Base-by-base conservation (phyloP, 306 rosid species). In the Acacia melanoxylon region DNA sequence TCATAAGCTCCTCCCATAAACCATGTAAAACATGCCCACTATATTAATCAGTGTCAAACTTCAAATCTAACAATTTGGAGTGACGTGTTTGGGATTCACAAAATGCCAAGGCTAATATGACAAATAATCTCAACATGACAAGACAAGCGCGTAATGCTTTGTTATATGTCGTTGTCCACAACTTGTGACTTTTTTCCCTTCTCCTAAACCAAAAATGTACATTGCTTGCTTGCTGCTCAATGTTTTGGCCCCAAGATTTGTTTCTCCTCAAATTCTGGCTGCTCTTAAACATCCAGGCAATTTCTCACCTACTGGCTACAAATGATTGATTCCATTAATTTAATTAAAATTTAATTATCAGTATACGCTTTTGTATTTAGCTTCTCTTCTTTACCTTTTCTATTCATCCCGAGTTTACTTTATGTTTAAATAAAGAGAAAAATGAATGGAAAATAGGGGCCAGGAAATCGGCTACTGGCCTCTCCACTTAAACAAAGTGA, bases 161-260 rank as follows among this genome's bases (percentile, higher is more conserved):
- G 68, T 84, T 75, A 49, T 4, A 56, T 29, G 89, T 84, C 85
- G 22, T 56, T 65, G 33, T 77, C 85, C 48, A 52, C 77, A 78
- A 61, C 17, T 24, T 24, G 19, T 12, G 35, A 25, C 67, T 51
- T 16, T 49, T 22, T 11, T 56, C n/a, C 62, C 3, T 25, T n/a
- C n/a, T n/a, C 9, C 37, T 13, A 24, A 25, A 61, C 17, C 24
- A 52, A 25, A 13, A 27, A 17, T 12, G 40, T 7, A 2, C 1
- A 41, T 62, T 19, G 45, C 44, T 29, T 54, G 29, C 2, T 29
- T 29, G 31, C 31, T 58, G 65, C 81, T 48, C 76, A 61, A 79
- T 58, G 71, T 83, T 87, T 89, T 22, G 11, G 84, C 83, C 52
- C 66, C 90, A 86, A 82, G 84, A 27, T 62, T 27, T 9, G 40